Evolutionary conservation across 495 filamentous ascomycete species (phyloP), one percentile per base, ranked within the genome.

Genomic region (Friedmanniomyces endolithicus): DNA sequence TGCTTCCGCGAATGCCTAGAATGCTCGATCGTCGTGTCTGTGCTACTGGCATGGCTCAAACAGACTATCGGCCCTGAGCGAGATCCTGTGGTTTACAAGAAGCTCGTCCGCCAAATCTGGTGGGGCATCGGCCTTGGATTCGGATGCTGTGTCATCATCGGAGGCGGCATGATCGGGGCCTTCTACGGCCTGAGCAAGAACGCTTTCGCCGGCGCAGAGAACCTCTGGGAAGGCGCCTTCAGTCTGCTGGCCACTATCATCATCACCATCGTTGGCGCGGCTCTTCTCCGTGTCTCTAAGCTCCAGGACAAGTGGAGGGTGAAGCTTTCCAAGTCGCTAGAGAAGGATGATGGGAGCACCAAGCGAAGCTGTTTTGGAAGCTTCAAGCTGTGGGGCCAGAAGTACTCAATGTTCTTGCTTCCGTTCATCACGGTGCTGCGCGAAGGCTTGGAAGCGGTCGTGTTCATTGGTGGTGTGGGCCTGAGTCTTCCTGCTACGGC

Each of bases 1-100:
- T 79, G 81, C 62, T 90, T 92, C 63, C 84, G 88, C 64, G 88
- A 94, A 73, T 82, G 81, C 33, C 70, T 94, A 22, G 88, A 94
- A 67, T 84, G 82, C 0, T 80, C 75, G 55, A 84, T 92, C 63
- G 84, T 94, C 55, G 82, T 92, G 35, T 90, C 88, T 1, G 81
- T 92, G 19, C 73, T 94, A 2, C 73, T 94, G 46, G 80, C 87
- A 24, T 92, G 88, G 63, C 71, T 92, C 44, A 90, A 88, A 63
- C 85, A 89, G 61, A 82, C 84, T 0, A 74, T 92, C 31, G 80
- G 80, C 11, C 75, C 77, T 14, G 71, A 80, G 27, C 63, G 71
- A 25, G 80, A 87, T 68, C 62, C 58, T 0, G 56, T 48, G 0
- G 73, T 77, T 2, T 81, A 86, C 67, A 88, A 84, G 68, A 77